Percentiles rank a stretch among this genome's conserved stretches.
Evolutionary conservation across 2,329 filamentous ascomycete species (phyloP).

Genomic region (Aschersonia sp.): DNA sequence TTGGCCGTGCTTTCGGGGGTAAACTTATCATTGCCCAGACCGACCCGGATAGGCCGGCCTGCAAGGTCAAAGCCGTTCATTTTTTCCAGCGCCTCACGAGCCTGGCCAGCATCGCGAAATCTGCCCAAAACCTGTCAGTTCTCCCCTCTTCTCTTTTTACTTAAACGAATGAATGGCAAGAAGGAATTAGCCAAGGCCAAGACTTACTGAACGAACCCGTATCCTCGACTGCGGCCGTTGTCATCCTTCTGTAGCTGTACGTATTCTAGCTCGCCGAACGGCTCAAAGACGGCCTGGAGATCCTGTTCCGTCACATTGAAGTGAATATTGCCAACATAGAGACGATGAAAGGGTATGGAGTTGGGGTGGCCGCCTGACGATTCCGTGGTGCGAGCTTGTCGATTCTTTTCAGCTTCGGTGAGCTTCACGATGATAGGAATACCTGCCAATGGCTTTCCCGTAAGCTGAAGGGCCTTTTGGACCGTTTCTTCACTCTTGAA

Average conservation of each 20-base stretch:
- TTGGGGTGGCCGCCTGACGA: conserved; percentile 54
- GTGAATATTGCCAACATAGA: conserved; percentile 98
- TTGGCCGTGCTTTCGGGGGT: conserved; percentile 92
- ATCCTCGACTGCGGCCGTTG: conserved; percentile 75
- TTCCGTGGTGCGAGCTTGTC: conserved; percentile 77
- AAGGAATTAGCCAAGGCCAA: not conserved
- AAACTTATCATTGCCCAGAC: conserved; percentile 99
- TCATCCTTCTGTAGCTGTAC: conserved; percentile 97
- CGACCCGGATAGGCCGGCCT: conserved; percentile 92
- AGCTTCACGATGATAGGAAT: conserved; percentile 97
- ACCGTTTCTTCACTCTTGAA: conserved; percentile 96
- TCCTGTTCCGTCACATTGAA: conserved; percentile 98
- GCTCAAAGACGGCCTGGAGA: conserved; percentile 90
- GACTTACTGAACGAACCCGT: conserved; percentile 95
- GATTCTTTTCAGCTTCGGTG: conserved; percentile 98
- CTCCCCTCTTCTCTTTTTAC: not conserved
- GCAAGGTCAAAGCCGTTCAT: conserved; percentile 99
- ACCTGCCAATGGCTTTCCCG: conserved; percentile 94
- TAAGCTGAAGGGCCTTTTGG: conserved; percentile 86
- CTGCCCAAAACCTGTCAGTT: conserved; percentile 25
- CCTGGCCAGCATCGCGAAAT: conserved; percentile 79
- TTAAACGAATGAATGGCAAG: too few species aligned
- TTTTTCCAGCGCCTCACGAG: conserved; percentile 89
- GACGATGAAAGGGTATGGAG: conserved; percentile 86
- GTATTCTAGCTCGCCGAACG: conserved; percentile 94